Conservation (phyloP, 1,139 yeast genomes). For the Debaryomyces subglobosus region DNA sequence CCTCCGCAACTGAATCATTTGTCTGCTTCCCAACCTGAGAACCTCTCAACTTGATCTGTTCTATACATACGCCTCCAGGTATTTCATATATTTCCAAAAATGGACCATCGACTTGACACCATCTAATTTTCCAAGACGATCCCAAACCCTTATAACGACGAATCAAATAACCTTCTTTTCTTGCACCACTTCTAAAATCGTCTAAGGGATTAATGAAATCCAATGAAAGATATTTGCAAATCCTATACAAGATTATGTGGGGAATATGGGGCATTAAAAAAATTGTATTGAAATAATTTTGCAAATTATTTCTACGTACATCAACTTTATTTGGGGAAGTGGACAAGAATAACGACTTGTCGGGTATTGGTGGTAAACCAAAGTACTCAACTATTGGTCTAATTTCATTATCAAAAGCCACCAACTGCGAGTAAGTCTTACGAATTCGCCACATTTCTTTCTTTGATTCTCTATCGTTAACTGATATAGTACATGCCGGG, state of each 20-base stretch:
- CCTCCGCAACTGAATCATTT: conserved; percentile 62
- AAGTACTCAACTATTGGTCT: conserved; percentile 58
- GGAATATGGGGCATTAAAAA: conserved; percentile 68
- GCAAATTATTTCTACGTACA: conserved; percentile 54
- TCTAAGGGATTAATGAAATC: conserved; percentile 70
- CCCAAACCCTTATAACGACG: conserved; percentile 60
- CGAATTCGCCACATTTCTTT: conserved; percentile 75
- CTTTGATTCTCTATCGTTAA: conserved; percentile 57
- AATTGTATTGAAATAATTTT: conserved; percentile 62
- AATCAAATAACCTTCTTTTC: conserved; percentile 70
- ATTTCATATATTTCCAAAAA: conserved; percentile 60
- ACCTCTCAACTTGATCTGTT: conserved; percentile 58
- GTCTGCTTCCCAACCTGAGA: conserved; percentile 71
- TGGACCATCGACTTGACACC: conserved; percentile 73
- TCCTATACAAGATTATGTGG: conserved; percentile 49
- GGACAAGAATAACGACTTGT: conserved; percentile 56
- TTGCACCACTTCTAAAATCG: conserved; percentile 56
- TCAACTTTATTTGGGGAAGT: conserved; percentile 71
- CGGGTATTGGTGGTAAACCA: conserved; percentile 66
- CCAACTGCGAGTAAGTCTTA: conserved; percentile 60
- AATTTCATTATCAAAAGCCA: conserved; percentile 57
- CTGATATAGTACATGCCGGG: conserved; percentile 61
- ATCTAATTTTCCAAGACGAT: conserved; percentile 71
- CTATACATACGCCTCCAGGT: conserved; percentile 62
- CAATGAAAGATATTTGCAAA: conserved; percentile 69